These are phyloP conservation scores for Plasmopara muralis DNA, from an alignment of 352 stramenopile genomes.

Conservation along the genomic window DNA sequence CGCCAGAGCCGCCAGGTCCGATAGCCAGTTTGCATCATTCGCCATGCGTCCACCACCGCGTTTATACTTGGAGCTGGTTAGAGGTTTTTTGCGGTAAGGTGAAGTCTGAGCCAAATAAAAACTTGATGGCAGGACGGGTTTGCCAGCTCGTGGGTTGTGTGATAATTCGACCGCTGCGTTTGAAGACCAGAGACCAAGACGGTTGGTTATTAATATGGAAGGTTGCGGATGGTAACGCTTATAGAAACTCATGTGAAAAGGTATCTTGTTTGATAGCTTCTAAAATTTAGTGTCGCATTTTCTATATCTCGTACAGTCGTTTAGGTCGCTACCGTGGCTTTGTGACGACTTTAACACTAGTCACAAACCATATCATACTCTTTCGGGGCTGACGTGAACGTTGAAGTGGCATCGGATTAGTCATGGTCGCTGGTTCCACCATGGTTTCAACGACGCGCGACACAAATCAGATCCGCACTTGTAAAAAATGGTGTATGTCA, in stretches of 20 bases:
- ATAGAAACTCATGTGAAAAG: conserved; percentile 6
- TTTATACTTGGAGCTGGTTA: conserved; percentile 3
- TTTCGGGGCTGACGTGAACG: not conserved
- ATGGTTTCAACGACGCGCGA: no score
- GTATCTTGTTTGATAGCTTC: conserved; percentile 6
- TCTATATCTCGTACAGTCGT: conserved; percentile 3
- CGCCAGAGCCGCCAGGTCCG: conserved; percentile 53
- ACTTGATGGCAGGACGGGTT: conserved; percentile 4
- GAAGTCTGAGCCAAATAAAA: conserved; percentile 1
- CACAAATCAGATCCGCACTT: no score
- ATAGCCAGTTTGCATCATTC: conserved; percentile 36
- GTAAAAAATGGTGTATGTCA: no score
- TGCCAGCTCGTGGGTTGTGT: not conserved
- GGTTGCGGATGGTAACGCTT: conserved; percentile 9
- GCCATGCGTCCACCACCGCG: conserved; percentile 19
- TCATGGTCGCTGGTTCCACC: not conserved
- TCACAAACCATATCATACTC: no score
- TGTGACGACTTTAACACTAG: no score
- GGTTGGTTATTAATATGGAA: not conserved
- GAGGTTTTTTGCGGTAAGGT: conserved; percentile 12
- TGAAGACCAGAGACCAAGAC: not conserved
- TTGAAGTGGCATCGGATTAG: not conserved
- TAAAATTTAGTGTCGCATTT: conserved; percentile 19
- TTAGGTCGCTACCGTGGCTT: no score
- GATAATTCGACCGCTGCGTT: not conserved